Base-by-base conservation (phyloP, 1,284 basidiomycete genomes). In the Puccinia sorghi region DNA sequence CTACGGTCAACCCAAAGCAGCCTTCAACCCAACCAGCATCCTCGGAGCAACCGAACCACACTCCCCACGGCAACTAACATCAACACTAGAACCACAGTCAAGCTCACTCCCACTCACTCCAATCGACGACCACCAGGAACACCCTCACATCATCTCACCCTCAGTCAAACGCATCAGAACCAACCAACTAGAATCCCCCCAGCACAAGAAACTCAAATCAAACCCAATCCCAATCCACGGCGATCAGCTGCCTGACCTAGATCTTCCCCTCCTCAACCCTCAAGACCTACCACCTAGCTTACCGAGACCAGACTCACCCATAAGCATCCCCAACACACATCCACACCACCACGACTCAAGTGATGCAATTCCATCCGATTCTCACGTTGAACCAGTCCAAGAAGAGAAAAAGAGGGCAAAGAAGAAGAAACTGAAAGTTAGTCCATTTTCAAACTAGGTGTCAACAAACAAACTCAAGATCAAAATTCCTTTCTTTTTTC, bases 341-440 rank as follows among this genome's bases (percentile, higher is more conserved):
- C 37, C 32, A 17, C 27, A 46, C 25, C 13, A 41, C 37, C 39
- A 43, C 17, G 70, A 72, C 22, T n/a, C 57, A 20, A 22, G 7
- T 22, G 56, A 59, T 25, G 6, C 48, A 61, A 20, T 32, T n/a
- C 9, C 7, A 25, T 8, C 7, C 8, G 32, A 61, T 12, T 39
- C 57, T n/a, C 27, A 66, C 27, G 39, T 41, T 3, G 20, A 70
- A 54, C 22, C 46, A 70, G 25, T 70, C 46, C 37, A 54, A 39
- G 27, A 52, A 8, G 20, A 72, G 43, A 25, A 13, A 27, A 27
- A 64, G 12, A 64, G 15, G 9, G 20, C 48, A 25, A 76, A 76
- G 25, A 22, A 50, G n/a, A 76, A 76, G 52, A 76, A 76, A 76
- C 20, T 54, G 32, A 76, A 46, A 64, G 64, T 67, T 9, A 27